phyloP scores from a whole-genome alignment of 345 rosid species.

The Cochlearia excelsa region DNA sequence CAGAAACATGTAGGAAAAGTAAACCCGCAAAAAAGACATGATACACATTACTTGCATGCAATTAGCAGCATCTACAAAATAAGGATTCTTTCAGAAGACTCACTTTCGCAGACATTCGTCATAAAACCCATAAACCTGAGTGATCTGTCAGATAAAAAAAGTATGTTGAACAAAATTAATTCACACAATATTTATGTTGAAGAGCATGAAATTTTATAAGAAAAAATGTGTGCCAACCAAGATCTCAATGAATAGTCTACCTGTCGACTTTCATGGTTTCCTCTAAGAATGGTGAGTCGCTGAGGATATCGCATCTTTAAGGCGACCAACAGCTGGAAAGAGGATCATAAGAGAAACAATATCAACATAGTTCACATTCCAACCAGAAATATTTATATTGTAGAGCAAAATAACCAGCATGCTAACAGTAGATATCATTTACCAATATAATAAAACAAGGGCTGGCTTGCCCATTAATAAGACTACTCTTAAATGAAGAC shows the following conservation, averaged over 20 bases:
- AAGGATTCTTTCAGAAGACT: constrained; percentile 40
- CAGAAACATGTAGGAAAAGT: not conserved
- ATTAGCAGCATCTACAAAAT: constrained; percentile 11
- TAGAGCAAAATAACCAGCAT: not conserved
- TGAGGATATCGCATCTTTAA: constrained; percentile 83
- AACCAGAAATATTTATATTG: not conserved
- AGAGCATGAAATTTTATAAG: not conserved
- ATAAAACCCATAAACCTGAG: constrained; percentile 46
- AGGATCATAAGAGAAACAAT: not conserved
- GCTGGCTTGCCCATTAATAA: not conserved
- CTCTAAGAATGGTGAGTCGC: constrained; percentile 92
- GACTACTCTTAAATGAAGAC: constrained; percentile 5
- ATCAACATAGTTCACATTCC: constrained; percentile 10
- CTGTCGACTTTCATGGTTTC: constrained; percentile 37
- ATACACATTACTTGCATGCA: constrained; percentile 10
- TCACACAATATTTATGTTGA: constrained; percentile 2
- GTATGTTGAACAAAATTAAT: constrained; percentile 14
- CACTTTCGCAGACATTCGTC: constrained; percentile 90
- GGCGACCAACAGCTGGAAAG: constrained; percentile 74
- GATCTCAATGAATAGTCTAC: constrained; percentile 34
- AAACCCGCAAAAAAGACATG: not conserved
- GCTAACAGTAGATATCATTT: not conserved
- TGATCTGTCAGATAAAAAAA: constrained; percentile 57
- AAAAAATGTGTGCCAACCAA: constrained; percentile 12
- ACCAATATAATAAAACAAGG: constrained; percentile 9